These are phyloP conservation scores for Trichoderma arundinaceum DNA, from an alignment of 2,329 filamentous ascomycete species.

Conservation along the genomic window DNA sequence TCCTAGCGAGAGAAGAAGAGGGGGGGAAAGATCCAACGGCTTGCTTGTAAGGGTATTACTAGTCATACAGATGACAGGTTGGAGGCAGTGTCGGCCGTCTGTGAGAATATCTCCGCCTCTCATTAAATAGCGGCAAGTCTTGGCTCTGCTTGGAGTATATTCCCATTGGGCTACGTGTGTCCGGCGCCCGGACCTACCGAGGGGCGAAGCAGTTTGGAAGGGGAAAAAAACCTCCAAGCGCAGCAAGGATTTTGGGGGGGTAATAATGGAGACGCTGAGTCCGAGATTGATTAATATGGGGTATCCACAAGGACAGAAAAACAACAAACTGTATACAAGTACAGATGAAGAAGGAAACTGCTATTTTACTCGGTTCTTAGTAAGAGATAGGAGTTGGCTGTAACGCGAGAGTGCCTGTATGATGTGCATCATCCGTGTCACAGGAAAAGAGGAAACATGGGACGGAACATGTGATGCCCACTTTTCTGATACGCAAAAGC, in stretches of 20 bases:
- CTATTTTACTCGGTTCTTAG: neutral
- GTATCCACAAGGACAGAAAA: neutral
- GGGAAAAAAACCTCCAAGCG: too few relatives aligned
- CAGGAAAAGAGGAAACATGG: neutral
- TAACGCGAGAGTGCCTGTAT: neutral
- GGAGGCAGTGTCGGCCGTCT: conserved; percentile 13
- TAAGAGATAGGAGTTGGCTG: neutral
- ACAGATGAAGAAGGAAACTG: neutral
- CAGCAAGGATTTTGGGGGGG: neutral
- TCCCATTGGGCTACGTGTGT: neutral
- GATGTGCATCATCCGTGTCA: neutral
- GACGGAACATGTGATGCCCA: too few relatives aligned
- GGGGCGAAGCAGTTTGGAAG: conserved; percentile 18
- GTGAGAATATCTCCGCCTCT: conserved; percentile 9
- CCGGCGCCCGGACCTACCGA: conserved; percentile 17
- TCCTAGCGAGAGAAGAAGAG: too few relatives aligned
- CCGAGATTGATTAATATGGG: conserved; percentile 17
- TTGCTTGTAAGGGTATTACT: conserved; percentile 3
- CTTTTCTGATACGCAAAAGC: conserved; percentile 16
- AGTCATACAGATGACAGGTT: too few relatives aligned
- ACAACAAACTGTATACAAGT: neutral
- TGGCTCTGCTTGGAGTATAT: conserved; percentile 5
- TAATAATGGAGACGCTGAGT: neutral
- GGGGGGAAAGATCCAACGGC: conserved; percentile 7
- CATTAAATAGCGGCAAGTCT: neutral